Percentiles rank a stretch among this genome's conserved stretches.
Evolutionary conservation across 2,329 filamentous ascomycete genomes (phyloP).

Genomic region (Hypoxylon rubiginosum): DNA sequence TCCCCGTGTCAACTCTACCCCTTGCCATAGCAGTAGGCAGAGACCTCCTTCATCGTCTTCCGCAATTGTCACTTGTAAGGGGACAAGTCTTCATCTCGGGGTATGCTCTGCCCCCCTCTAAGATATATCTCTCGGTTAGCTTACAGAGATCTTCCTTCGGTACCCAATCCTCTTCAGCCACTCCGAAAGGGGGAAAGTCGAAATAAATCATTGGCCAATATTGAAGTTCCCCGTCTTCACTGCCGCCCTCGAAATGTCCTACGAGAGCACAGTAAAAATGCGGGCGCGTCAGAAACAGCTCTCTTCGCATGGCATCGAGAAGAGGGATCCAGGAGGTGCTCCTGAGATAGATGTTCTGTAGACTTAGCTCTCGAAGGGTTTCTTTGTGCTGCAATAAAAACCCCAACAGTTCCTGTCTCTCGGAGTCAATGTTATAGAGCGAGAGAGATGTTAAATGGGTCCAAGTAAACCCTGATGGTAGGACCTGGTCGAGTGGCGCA

Average conservation of each 20-base stretch:
- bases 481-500: not conserved
- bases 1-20: too few relatives aligned
- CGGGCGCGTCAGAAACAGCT: conserved; percentile 4
- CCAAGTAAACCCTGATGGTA: conserved; percentile 2
- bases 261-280: not conserved
- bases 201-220: too few relatives aligned
- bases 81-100: not conserved
- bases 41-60: too few relatives aligned
- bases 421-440: not conserved
- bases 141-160: not conserved
- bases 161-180: too few relatives aligned
- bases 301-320: conserved; percentile 4
- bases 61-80: not conserved
- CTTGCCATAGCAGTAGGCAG: too few relatives aligned
- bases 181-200: too few relatives aligned
- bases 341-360: not conserved
- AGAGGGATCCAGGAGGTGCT: conserved; percentile 15
- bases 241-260: not conserved
- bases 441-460: not conserved
- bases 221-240: not conserved
- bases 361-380: conserved; percentile 9
- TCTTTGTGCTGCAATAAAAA: conserved; percentile 12
- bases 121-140: not conserved
- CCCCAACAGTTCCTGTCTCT: conserved; percentile 13
- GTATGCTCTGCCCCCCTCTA: not conserved